These are phyloP conservation scores for Ascomycota sp. DNA, from an alignment of 2,329 filamentous ascomycete genomes.

Conservation along the genomic window DNA sequence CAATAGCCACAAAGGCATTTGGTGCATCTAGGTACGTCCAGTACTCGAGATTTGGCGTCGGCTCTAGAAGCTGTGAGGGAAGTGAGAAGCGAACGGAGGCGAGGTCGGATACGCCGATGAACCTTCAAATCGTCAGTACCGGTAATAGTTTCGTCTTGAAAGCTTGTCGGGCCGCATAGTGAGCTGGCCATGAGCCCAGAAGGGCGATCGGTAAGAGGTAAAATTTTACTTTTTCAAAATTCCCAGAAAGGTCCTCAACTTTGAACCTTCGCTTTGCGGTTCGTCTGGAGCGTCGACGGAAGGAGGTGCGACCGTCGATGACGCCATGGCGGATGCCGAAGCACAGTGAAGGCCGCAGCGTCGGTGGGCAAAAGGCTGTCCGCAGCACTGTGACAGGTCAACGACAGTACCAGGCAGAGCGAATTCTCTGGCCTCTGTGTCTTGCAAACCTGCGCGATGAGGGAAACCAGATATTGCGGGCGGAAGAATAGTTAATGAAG, in stretches of 20 bases:
- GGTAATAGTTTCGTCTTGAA: too few relatives aligned
- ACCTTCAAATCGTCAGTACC: too few relatives aligned
- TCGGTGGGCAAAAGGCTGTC: too few relatives aligned
- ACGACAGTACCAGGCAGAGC: too few relatives aligned
- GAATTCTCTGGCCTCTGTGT: too few relatives aligned
- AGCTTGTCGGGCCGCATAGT: neutral
- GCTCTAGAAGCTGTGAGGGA: constrained; percentile 85
- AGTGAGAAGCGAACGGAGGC: constrained; percentile 90
- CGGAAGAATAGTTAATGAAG: too few relatives aligned
- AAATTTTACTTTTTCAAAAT: constrained; percentile 65
- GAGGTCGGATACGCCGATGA: constrained; percentile 90
- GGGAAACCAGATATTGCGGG: too few relatives aligned
- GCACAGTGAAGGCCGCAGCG: too few relatives aligned
- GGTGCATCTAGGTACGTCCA: constrained; percentile 97
- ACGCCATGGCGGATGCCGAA: constrained; percentile 18
- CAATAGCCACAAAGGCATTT: constrained; percentile 66
- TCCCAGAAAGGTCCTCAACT: constrained; percentile 71
- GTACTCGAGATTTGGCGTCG: constrained; percentile 92
- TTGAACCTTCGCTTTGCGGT: constrained; percentile 56
- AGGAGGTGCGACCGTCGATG: constrained; percentile 13
- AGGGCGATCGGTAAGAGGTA: constrained; percentile 1
- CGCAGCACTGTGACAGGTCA: too few relatives aligned
- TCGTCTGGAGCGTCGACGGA: constrained; percentile 20
- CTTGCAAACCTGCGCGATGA: too few relatives aligned
- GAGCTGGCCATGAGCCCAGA: neutral